Evolutionary conservation across 345 rosid species (phyloP), one percentile per base, ranked within the genome.

Genomic region (Populus ilicifolia): DNA sequence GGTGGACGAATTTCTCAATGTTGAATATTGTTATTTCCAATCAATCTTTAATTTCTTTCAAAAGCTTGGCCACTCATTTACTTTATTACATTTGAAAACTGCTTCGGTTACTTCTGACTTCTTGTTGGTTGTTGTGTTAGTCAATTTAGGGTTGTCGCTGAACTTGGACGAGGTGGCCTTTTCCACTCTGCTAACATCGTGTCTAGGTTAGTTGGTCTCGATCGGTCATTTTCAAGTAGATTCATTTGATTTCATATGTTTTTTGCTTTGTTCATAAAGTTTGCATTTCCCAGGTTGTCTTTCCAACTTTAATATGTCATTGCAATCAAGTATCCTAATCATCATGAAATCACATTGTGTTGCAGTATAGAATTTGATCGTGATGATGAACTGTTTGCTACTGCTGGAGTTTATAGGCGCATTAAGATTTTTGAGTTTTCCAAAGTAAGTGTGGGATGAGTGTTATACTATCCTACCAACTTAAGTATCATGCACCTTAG

Each of bases 311-410:
- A 2, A 52, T 52, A 52, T 20, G 7, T 18, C 5, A 33, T 33
- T 33, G 20, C 59, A 20, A n/a, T 20, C 59, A 20, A 20, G 7
- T 18, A 18, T 52, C 59, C 7, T 52, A 0, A 52, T 46, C 6
- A 46, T 6, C 20, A 9, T 52, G 20, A 21, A 64, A 62, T 72
- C 18, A 11, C 43, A 59, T 72, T 23, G 13, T 43, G 25, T 78
- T 66, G 83, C 94, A 94, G 98, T 89, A 94, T 94, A 86, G 98
- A 94, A 82, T 94, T 94, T 87, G 94, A 94, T 74, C 91, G 93
- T 17, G 96, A 94, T 77, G 93, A 92, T 81, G 93, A 94, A 84
- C 78, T 89, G 78, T 94, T 94, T 83, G 98, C 98, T 72, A 94
- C 97, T 44, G 97, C 97, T 73, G 98, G 98, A 80, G 98, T 94